Conservation (phyloP, 2,329 filamentous ascomycete genomes). For the Verticillium klebahnii region DNA sequence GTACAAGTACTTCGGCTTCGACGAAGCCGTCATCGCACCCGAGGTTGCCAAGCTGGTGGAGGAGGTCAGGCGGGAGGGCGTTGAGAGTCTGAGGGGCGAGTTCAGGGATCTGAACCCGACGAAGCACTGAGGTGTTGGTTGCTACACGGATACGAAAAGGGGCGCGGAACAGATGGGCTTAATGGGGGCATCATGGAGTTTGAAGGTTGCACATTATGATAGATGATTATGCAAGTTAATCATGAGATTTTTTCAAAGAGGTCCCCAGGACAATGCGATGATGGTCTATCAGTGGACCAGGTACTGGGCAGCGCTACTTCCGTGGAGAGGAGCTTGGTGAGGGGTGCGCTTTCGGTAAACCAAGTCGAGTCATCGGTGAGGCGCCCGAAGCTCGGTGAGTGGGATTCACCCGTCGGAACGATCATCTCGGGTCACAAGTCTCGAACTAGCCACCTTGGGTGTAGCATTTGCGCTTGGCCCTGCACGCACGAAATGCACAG, state of each 20-base stretch:
- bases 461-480: not conserved
- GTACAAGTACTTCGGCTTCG: slow-evolving; percentile 53
- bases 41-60: slow-evolving; percentile 25
- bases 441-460: not conserved
- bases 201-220: not conserved
- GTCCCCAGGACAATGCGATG: not conserved
- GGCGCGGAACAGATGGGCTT: not conserved
- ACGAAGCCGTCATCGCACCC: slow-evolving; percentile 33
- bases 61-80: slow-evolving; percentile 16
- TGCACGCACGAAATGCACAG: not conserved
- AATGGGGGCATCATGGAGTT: not conserved
- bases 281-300: too few relatives aligned
- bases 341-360: too few relatives aligned
- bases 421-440: not conserved
- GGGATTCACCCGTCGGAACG: not conserved
- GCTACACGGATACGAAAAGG: not conserved
- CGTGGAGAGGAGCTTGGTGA: too few relatives aligned
- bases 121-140: slow-evolving; percentile 3
- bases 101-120: slow-evolving; percentile 17
- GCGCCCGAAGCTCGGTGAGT: not conserved
- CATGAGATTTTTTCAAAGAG: not conserved
- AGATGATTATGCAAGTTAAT: not conserved
- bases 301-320: too few relatives aligned
- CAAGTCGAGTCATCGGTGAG: not conserved
- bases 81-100: slow-evolving; percentile 17